Conservation (phyloP, 2,329 filamentous ascomycete genomes). For the Cladosporium sp. region DNA sequence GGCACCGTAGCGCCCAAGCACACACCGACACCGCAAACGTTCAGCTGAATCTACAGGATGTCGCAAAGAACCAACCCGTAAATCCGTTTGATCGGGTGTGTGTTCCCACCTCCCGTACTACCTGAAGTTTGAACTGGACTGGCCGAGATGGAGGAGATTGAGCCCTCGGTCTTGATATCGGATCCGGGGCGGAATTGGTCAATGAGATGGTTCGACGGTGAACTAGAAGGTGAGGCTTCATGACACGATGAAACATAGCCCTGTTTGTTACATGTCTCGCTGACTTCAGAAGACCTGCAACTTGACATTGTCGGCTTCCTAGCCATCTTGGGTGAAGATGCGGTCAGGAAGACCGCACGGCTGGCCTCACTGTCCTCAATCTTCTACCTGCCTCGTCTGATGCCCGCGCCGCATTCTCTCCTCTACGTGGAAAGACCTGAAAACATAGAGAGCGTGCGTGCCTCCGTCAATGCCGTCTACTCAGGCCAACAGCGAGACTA, state of each 20-base stretch:
- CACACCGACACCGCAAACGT: too few species aligned
- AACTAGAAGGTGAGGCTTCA: not conserved
- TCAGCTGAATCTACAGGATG: not conserved
- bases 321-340: constrained; percentile 51
- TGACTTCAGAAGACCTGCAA: constrained; percentile 37
- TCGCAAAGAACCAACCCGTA: not conserved
- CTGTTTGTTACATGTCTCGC: too few species aligned
- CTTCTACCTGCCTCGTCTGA: constrained; percentile 46
- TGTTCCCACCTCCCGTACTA: too few species aligned
- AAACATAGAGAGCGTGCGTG: constrained; percentile 38
- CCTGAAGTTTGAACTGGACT: not conserved
- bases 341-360: constrained; percentile 47
- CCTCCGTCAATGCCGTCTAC: constrained; percentile 42
- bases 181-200: not conserved
- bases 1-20: not conserved
- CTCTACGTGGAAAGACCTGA: constrained; percentile 43
- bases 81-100: too few species aligned
- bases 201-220: constrained; percentile 11
- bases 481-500: constrained; percentile 45
- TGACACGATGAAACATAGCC: too few species aligned
- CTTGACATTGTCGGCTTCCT: constrained; percentile 55
- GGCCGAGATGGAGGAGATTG: constrained; percentile 4
- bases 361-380: constrained; percentile 47
- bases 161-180: constrained; percentile 1
- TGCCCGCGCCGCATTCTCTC: constrained; percentile 49